Evolutionary conservation across 2,329 filamentous ascomycete species (phyloP), one percentile per base, ranked within the genome.

Genomic region (Aspergillus amoenus): DNA sequence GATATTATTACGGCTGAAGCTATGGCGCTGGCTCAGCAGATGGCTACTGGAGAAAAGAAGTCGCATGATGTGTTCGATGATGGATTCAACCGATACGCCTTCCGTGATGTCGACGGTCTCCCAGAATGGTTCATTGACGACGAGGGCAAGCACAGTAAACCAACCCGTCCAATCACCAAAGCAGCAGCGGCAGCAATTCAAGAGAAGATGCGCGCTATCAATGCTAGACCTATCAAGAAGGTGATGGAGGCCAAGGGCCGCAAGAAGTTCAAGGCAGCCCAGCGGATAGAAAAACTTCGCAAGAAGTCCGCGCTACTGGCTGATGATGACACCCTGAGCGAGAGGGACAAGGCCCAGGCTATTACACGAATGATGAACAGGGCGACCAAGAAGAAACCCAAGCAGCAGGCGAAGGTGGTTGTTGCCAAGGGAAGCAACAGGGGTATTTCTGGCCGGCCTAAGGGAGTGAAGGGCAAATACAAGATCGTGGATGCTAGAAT

Each of bases 1-100:
- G 92, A 97, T 73, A 97, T 99, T 68, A 96, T 97, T 70, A 99
- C 94, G n/a, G 94, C 92, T 5, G 94, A 99, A 80, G 94, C 95
- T 62, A 99, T 99, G 94, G 95, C 93, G 0, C 83, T 99, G 15
- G 95, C 94, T 0, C 94, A 97, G 64, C 85, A 91, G 70, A 87
- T 99, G 58, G 94, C 93, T 3, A 91, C 89, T 0, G 93, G 93
- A 44, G 84, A 93, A 71, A 93, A 88, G 74, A 89, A 88, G 0
- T 88, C 85, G 45, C 76, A 88, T 55, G 91, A 97, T 65, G 79
- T 96, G 5, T 79, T 93, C 45, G 95, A 99, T 69, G 93, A 97
- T 60, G 88, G 87, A 41, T 99, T 94, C 83, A 97, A 96, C 80
- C 94, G 91, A 73, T 90, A 89, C 71, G 85, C 92, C 3, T 93